phyloP scores from a whole-genome alignment of 345 rosid species.

The Schrenkiella parvula region DNA sequence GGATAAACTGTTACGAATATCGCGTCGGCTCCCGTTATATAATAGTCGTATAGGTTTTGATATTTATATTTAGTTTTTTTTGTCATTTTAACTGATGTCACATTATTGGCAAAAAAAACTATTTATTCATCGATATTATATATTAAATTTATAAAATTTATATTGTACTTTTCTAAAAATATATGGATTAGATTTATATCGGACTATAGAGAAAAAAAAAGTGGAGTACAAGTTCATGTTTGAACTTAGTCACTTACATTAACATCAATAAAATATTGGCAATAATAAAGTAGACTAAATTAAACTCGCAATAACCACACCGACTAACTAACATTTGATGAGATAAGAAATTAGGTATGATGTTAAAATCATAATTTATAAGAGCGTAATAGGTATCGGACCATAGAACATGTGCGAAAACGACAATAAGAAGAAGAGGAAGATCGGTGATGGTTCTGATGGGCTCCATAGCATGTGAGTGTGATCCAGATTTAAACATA shows the following conservation, averaged over 20 bases:
- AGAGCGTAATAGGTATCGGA: background rate
- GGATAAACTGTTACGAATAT: too few species aligned
- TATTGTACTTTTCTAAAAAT: too few species aligned
- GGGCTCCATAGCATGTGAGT: slow-evolving; percentile 32
- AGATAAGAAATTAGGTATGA: slow-evolving; percentile 15
- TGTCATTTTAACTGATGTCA: too few species aligned
- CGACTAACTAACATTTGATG: background rate
- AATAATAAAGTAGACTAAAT: background rate
- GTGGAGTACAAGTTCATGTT: background rate
- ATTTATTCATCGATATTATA: too few species aligned
- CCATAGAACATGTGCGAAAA: slow-evolving; percentile 26
- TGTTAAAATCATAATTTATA: background rate
- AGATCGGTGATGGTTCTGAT: background rate
- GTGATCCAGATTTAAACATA: slow-evolving; percentile 22
- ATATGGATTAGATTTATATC: too few species aligned
- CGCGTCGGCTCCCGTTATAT: too few species aligned
- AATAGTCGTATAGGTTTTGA: too few species aligned
- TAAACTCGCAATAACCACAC: background rate
- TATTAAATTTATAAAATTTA: too few species aligned
- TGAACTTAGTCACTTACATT: background rate
- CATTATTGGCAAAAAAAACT: too few species aligned
- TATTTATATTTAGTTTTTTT: too few species aligned
- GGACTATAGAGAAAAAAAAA: too few species aligned
- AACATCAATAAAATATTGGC: background rate
- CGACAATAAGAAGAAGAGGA: slow-evolving; percentile 8